Conservation (phyloP, 768 basidiomycete species). For the Pilatotrama ljubarskyi region DNA sequence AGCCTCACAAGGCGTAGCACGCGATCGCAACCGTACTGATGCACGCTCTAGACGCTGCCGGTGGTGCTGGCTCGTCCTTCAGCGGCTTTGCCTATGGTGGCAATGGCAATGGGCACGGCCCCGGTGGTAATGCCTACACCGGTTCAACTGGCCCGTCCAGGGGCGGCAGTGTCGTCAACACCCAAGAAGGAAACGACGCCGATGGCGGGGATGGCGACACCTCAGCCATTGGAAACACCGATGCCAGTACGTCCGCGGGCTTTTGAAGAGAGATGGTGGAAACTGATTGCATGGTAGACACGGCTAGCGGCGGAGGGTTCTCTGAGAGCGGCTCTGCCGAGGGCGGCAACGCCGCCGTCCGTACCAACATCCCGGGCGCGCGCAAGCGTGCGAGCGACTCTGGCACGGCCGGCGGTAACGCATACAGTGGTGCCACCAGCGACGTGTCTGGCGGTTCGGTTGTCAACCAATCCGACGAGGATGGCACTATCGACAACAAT, state of each 20-base stretch:
- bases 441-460: constrained; percentile 22
- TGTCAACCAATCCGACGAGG: constrained; percentile 15
- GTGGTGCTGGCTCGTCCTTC: constrained; percentile 18
- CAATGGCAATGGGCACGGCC: constrained; percentile 20
- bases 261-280: not conserved
- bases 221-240: constrained; percentile 14
- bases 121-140: constrained; percentile 25
- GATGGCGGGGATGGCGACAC: not conserved
- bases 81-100: constrained; percentile 24
- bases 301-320: constrained; percentile 16
- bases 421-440: constrained; percentile 23
- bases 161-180: constrained; percentile 20
- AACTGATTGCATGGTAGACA: constrained; percentile 2
- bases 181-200: not conserved
- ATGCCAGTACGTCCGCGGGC: constrained; percentile 5
- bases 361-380: not conserved
- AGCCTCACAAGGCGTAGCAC: no score
- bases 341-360: constrained; percentile 19
- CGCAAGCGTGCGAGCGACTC: constrained; percentile 20
- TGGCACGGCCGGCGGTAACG: constrained; percentile 26
- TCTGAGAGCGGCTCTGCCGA: constrained; percentile 22
- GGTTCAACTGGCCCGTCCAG: constrained; percentile 17
- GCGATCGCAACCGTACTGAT: no score
- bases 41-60: constrained; percentile 16
- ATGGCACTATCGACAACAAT: constrained; percentile 12